phyloP scores from a whole-genome alignment of 2,329 filamentous ascomycete genomes.

The Gyromitra esculenta region DNA sequence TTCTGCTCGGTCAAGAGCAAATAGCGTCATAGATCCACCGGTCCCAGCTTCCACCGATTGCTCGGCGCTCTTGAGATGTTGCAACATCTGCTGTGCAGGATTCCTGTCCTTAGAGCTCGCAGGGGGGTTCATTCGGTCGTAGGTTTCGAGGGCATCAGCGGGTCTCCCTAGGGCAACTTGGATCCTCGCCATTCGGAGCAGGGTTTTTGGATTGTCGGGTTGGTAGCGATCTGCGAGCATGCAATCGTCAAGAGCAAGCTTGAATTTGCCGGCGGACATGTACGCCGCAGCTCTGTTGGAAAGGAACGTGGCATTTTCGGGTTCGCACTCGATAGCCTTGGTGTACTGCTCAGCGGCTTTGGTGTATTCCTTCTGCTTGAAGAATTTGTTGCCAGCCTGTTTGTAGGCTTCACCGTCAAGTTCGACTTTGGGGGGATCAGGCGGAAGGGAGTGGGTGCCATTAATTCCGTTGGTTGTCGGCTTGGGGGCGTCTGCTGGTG shows the following conservation, averaged over 20 bases:
- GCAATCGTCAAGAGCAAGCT: slow-evolving; percentile 82
- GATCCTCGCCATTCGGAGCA: slow-evolving; percentile 87
- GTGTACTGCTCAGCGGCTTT: slow-evolving; percentile 92
- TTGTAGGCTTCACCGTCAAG: slow-evolving; percentile 94
- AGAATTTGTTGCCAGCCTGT: slow-evolving; percentile 91
- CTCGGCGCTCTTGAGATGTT: slow-evolving; percentile 81
- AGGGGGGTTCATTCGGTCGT: slow-evolving; percentile 79
- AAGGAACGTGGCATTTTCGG: slow-evolving; percentile 85
- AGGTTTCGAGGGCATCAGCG: slow-evolving; percentile 84
- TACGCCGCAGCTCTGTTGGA: slow-evolving; percentile 95
- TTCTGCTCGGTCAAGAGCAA: slow-evolving; percentile 90
- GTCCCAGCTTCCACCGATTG: slow-evolving; percentile 78
- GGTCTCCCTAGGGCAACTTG: slow-evolving; percentile 88
- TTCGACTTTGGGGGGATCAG: slow-evolving; percentile 56
- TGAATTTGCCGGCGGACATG: slow-evolving; percentile 84
- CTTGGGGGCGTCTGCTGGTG: slow-evolving; percentile 36
- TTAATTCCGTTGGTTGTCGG: slow-evolving; percentile 51
- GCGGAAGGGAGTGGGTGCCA: slow-evolving; percentile 53
- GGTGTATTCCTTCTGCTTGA: slow-evolving; percentile 90
- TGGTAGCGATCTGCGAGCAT: slow-evolving; percentile 83
- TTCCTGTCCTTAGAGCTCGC: slow-evolving; percentile 86
- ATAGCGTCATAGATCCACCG: slow-evolving; percentile 88
- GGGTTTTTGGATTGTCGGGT: slow-evolving; percentile 84
- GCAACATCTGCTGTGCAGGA: slow-evolving; percentile 83
- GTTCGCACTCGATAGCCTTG: slow-evolving; percentile 90